Evolutionary conservation across 495 filamentous ascomycete species (phyloP).

Genomic region (Penicillium canariense): DNA sequence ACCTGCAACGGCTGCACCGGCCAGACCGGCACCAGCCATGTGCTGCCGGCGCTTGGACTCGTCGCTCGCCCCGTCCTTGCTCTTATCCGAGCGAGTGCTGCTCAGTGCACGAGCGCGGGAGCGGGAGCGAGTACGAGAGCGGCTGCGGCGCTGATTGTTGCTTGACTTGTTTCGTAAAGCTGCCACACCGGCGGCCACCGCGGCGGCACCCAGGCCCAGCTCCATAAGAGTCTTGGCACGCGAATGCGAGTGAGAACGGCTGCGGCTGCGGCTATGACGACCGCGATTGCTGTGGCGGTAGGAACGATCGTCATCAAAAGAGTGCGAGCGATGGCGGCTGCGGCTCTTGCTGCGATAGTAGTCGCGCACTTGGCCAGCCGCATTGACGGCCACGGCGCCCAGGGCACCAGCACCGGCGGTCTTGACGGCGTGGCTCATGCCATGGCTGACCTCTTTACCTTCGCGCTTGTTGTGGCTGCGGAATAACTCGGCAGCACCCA

Average conservation of each 20-base stretch:
- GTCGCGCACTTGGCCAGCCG: constrained; percentile 66
- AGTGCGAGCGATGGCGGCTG: constrained; percentile 49
- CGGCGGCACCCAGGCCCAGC: constrained; percentile 75
- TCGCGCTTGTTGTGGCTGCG: constrained; percentile 62
- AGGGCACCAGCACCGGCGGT: constrained; percentile 77
- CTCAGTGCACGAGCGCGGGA: constrained; percentile 49
- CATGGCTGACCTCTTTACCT: constrained; percentile 55
- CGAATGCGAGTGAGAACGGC: constrained; percentile 56
- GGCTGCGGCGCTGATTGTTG: constrained; percentile 68
- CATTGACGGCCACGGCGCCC: constrained; percentile 80
- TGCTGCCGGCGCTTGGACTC: constrained; percentile 63
- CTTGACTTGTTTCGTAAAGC: constrained; percentile 64
- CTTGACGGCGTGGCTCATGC: constrained; percentile 64
- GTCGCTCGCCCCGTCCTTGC: constrained; percentile 42
- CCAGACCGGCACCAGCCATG: constrained; percentile 74
- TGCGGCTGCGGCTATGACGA: constrained; percentile 43
- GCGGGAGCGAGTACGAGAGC: constrained; percentile 44
- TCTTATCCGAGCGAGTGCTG: constrained; percentile 29
- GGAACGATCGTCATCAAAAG: constrained; percentile 50
- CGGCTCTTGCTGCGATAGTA: constrained; percentile 65
- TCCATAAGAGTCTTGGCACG: constrained; percentile 62
- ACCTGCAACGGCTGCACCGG: constrained; percentile 74
- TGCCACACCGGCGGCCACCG: constrained; percentile 78
- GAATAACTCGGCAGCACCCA: constrained; percentile 71
- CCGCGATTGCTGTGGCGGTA: constrained; percentile 36